Conservation (phyloP, 441 rosid species). For the Hura crepitans region DNA sequence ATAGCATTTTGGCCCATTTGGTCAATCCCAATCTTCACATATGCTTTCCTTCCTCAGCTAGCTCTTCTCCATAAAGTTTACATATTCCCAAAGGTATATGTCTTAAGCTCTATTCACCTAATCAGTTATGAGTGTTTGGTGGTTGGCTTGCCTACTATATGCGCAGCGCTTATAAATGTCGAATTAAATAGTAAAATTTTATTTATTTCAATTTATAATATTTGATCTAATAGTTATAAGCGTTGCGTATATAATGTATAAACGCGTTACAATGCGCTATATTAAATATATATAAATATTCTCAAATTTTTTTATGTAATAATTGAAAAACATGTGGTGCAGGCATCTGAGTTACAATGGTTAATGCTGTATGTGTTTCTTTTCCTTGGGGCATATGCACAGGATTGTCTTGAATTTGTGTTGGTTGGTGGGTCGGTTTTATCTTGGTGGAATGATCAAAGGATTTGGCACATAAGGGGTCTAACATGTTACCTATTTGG, state of each 20-base stretch:
- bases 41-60: constrained; percentile 58
- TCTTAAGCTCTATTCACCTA: too few relatives aligned
- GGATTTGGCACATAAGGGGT: constrained; percentile 54
- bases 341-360: constrained; percentile 24
- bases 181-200: too few relatives aligned
- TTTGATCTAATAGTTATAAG: too few relatives aligned
- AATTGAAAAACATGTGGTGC: not conserved
- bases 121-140: too few relatives aligned
- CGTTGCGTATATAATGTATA: too few relatives aligned
- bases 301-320: not conserved
- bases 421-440: constrained; percentile 40
- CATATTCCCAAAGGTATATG: constrained; percentile 52
- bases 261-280: too few relatives aligned
- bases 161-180: too few relatives aligned
- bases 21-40: constrained; percentile 42
- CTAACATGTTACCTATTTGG: constrained; percentile 39
- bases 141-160: too few relatives aligned
- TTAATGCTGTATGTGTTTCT: constrained; percentile 50
- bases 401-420: constrained; percentile 42
- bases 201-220: too few relatives aligned
- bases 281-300: too few relatives aligned
- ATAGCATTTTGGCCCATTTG: constrained; percentile 42
- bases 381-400: constrained; percentile 52
- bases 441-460: constrained; percentile 68
- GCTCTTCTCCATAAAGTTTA: constrained; percentile 44